Conservation (phyloP, 176 grass and related monocot genomes). For the Dactylis glomerata region DNA sequence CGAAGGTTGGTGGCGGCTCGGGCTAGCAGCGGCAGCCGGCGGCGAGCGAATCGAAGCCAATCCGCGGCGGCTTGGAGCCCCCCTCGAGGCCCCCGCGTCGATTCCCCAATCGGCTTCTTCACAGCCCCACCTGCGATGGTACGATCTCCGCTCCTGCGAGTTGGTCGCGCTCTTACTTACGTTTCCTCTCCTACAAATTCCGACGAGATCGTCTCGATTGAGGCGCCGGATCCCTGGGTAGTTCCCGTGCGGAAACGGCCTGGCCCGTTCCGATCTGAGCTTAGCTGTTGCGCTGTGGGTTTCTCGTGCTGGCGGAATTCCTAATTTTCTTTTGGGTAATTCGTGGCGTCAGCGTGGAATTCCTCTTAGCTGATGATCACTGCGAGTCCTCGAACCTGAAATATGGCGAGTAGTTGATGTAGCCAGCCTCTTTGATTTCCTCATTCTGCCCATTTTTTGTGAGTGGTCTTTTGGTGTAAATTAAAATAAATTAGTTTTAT, state of each 20-base stretch:
- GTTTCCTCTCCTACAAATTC: background rate
- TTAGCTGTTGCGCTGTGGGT: background rate
- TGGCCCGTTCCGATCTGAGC: background rate
- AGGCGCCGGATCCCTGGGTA: background rate
- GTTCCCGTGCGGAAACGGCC: background rate
- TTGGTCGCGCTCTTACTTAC: background rate
- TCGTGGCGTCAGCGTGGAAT: background rate
- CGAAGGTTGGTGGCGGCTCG: background rate
- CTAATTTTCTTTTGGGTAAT: background rate
- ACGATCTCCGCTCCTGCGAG: background rate
- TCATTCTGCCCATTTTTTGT: background rate
- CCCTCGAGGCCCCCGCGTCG: background rate
- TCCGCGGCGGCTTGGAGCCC: background rate
- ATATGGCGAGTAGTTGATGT: background rate
- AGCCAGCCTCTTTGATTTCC: background rate
- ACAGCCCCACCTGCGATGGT: slow-evolving; percentile 29
- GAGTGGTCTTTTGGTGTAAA: background rate
- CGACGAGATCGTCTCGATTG: background rate
- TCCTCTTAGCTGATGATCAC: background rate
- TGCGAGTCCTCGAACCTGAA: background rate
- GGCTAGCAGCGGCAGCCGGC: background rate
- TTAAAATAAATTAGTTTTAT: background rate
- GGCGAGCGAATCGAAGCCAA: background rate
- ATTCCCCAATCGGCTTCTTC: background rate
- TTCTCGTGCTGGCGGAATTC: background rate